Conservation (phyloP, 176 grass and related monocot species). For the Echinochloa phyllopogon region DNA sequence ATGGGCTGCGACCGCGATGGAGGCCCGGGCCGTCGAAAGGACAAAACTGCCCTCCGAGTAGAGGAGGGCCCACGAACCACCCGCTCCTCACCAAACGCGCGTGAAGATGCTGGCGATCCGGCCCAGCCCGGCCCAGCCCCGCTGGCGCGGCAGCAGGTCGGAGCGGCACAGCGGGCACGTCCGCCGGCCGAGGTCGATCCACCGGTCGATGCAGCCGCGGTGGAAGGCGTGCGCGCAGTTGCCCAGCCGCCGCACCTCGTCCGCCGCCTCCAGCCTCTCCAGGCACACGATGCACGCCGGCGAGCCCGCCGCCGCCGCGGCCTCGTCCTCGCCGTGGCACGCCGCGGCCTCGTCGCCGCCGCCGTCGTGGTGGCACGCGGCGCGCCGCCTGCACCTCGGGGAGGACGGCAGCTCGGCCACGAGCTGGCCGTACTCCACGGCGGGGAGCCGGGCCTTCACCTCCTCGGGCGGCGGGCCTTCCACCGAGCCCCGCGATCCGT, state of each 20-base stretch:
- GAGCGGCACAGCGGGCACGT: constrained; percentile 76
- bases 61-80: not conserved
- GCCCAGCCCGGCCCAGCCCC: not conserved
- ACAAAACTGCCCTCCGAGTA: not conserved
- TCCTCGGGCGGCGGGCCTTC: constrained; percentile 37
- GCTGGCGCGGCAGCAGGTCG: constrained; percentile 43
- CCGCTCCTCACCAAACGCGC: constrained; percentile 6
- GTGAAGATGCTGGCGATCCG: constrained; percentile 34
- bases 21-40: not conserved
- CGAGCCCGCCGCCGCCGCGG: not conserved
- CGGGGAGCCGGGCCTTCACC: constrained; percentile 57
- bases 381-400: too few relatives aligned
- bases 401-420: not conserved
- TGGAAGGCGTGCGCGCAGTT: constrained; percentile 81
- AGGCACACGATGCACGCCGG: constrained; percentile 72
- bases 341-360: not conserved
- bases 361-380: not conserved
- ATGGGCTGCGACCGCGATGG: not conserved
- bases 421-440: constrained; percentile 48
- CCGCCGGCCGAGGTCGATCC: constrained; percentile 66
- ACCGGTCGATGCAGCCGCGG: constrained; percentile 73
- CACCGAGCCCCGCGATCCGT: not conserved
- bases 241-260: constrained; percentile 66
- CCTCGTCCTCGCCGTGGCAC: not conserved
- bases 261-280: constrained; percentile 48